phyloP scores from a whole-genome alignment of 2,329 filamentous ascomycete genomes.

The Magnaporthiopsis incrustans region DNA sequence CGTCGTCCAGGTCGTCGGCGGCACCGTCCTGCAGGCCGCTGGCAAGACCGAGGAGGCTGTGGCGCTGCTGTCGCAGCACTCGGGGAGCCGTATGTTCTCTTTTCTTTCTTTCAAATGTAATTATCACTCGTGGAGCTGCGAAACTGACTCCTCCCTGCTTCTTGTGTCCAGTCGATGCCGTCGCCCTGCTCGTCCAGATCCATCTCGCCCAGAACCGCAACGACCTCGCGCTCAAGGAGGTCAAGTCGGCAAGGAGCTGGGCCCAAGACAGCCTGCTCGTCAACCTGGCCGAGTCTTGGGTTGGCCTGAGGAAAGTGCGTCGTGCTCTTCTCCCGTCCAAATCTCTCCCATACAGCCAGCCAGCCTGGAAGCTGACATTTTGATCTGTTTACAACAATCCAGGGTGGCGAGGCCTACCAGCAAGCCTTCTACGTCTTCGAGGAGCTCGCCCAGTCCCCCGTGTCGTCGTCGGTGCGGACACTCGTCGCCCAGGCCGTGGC shows the following conservation, averaged over 20 bases:
- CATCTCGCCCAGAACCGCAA: constrained; percentile 85
- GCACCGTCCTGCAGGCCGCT: constrained; percentile 71
- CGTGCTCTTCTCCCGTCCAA: background rate
- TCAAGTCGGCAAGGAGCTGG: constrained; percentile 78
- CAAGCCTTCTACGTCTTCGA: constrained; percentile 97
- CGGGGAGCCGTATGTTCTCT: constrained; percentile 65
- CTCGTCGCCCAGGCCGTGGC: constrained; percentile 84
- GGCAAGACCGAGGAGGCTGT: constrained; percentile 83
- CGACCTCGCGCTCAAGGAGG: constrained; percentile 86
- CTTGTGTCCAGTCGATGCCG: constrained; percentile 52
- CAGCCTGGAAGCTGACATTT: constrained; percentile 7
- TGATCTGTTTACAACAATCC: constrained; percentile 8
- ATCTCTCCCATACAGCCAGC: background rate
- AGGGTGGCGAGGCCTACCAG: constrained; percentile 95
- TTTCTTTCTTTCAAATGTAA: background rate
- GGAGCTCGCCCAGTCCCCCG: constrained; percentile 82
- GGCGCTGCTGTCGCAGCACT: constrained; percentile 69
- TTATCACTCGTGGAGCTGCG: background rate
- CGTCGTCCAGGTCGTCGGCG: constrained; percentile 72
- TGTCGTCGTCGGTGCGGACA: constrained; percentile 66
- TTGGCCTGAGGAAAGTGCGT: constrained; percentile 74
- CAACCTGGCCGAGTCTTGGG: constrained; percentile 93
- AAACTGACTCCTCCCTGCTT: background rate
- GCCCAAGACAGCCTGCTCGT: constrained; percentile 91
- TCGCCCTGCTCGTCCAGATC: constrained; percentile 85